Base-by-base conservation (phyloP, 2,329 filamentous ascomycete species). In the Pleoardoris graminearum region DNA sequence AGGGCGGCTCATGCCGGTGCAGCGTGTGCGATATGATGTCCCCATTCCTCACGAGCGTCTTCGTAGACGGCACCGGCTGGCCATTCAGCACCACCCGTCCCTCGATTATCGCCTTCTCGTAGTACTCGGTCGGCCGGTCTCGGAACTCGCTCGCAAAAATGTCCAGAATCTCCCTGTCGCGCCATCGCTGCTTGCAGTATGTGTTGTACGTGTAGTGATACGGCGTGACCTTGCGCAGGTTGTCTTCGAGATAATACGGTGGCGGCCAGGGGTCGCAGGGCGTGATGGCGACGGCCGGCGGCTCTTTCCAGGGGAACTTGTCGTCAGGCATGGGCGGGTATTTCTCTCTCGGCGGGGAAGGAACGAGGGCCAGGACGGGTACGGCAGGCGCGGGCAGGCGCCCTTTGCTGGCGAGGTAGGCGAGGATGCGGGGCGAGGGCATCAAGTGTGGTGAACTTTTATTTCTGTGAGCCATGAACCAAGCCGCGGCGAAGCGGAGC, bases 131-230 rank as follows among this genome's bases (percentile, higher is more conserved):
- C 0, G 91, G 86, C 16, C 94, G 81, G 75, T 99, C 94, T 62
- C 94, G 85, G 70, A 99, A 99, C 74, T 99, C 94, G 69, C 87
- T 86, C 38, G 86, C 82, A 74, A 97, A 99, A 42, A 99, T 89
- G 42, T 97, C 91, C 46, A 96, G 79, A 41, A 99, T 78, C 54
- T 83, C 82, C 32, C 90, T 82, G 27, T 87, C 90, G 49, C 93
- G 84, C 94, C 94, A 99, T 73, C 94, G 82, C 76, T 96, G 83
- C 76, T 97, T 99, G 79, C 90, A 94, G 76, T 85, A 91, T 0
- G 93, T 97, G 70, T 96, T 95, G 79, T 97, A 97, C 2, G 92
- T 97, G 73, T 82, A 97, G 71, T 94, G 85, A 70, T 99, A 97
- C 3, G 93, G 93, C 37, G 81, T 82, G 27, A 97, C 88, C 58